Evolutionary conservation across 2,329 filamentous ascomycete species (phyloP).

Genomic region (Penicillium sp.): DNA sequence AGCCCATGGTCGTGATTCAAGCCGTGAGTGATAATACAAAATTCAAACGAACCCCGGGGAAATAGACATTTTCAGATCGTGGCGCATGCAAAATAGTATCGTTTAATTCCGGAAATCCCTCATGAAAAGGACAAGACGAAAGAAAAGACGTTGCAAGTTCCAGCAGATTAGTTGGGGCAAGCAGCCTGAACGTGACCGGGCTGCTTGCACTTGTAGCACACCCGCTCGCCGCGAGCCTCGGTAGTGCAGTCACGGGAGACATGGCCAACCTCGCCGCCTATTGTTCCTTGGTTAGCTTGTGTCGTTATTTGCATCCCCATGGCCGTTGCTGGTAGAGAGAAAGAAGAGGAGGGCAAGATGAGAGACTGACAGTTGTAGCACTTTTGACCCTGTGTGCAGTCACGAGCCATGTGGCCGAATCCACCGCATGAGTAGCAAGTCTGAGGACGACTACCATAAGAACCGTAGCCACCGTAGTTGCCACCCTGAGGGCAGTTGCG

Average conservation of each 20-base stretch:
- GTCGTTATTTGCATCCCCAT: too few relatives aligned
- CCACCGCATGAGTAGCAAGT: slow-evolving; percentile 99
- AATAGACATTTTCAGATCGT: slow-evolving; percentile 31
- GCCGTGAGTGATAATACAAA: slow-evolving; percentile 24
- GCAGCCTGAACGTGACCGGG: slow-evolving; percentile 88
- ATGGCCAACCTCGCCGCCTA: slow-evolving; percentile 81
- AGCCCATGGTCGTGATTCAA: slow-evolving; percentile 22
- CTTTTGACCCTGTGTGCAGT: slow-evolving; percentile 98
- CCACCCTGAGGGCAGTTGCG: slow-evolving; percentile 58
- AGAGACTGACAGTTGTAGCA: slow-evolving; percentile 90
- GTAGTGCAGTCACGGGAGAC: slow-evolving; percentile 94
- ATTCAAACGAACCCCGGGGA: slow-evolving; percentile 19
- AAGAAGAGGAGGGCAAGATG: neutral
- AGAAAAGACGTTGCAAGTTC: slow-evolving; percentile 26
- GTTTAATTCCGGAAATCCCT: slow-evolving; percentile 10
- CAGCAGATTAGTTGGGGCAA: slow-evolving; percentile 71
- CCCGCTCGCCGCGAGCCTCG: slow-evolving; percentile 84
- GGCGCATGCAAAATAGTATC: slow-evolving; percentile 21
- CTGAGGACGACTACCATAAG: slow-evolving; percentile 60
- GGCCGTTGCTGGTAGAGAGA: neutral
- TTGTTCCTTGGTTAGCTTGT: neutral
- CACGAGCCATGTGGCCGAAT: slow-evolving; percentile 94
- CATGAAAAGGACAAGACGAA: slow-evolving; percentile 17
- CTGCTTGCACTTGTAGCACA: slow-evolving; percentile 95
- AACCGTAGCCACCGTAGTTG: slow-evolving; percentile 48